Percentiles rank a stretch among this genome's conserved stretches.
Conservation (phyloP, 1,284 basidiomycete genomes). For the Fomes fomentarius region DNA sequence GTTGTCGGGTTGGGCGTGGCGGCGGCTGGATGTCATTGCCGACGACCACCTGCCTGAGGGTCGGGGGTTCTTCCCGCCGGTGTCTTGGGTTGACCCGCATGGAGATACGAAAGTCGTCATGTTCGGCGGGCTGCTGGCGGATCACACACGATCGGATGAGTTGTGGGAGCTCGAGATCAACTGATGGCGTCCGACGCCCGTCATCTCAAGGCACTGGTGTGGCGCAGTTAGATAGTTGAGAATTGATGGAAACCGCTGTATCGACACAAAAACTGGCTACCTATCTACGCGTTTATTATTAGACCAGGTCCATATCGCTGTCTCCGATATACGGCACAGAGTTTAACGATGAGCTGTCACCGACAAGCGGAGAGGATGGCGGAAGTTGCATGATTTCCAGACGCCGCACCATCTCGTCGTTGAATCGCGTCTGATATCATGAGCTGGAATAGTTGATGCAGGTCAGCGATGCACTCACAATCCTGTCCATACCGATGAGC, state of each 20-base stretch:
- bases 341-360: conserved; percentile 12
- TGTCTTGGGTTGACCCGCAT: conserved; percentile 22
- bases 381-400: conserved; percentile 37
- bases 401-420: conserved; percentile 40
- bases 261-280: too few species aligned
- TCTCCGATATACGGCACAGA: conserved; percentile 12
- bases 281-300: neutral
- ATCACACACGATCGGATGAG: conserved; percentile 28
- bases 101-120: conserved; percentile 23
- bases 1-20: conserved; percentile 26
- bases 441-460: neutral
- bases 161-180: conserved; percentile 29
- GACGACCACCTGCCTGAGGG: conserved; percentile 23
- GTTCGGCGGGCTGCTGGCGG: conserved; percentile 29
- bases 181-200: conserved; percentile 5
- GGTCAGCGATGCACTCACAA: conserved; percentile 48
- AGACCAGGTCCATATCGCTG: conserved; percentile 10
- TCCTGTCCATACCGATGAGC: conserved; percentile 52
- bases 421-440: conserved; percentile 17
- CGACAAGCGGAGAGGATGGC: conserved; percentile 25
- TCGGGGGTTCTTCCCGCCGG: conserved; percentile 29
- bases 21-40: conserved; percentile 16
- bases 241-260: too few species aligned
- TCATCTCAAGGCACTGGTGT: too few species aligned
- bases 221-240: too few species aligned